These are phyloP conservation scores for Ogataea hybrid DNA, from an alignment of 1,139 yeast genomes.

Conservation along the genomic window DNA sequence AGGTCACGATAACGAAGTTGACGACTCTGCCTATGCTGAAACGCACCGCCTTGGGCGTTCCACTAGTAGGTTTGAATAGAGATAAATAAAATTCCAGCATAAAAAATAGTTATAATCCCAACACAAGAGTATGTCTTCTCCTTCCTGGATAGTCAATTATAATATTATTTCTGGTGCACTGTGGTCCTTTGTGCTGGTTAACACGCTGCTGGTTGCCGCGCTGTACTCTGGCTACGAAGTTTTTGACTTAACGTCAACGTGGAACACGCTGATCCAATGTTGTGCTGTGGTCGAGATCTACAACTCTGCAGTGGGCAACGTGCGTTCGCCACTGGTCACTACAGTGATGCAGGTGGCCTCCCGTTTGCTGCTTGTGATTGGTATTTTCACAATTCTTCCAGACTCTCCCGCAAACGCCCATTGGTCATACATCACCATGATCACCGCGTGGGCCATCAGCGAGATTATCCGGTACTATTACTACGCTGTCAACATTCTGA, in stretches of 20 bases:
- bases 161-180: slow-evolving; percentile 64
- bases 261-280: slow-evolving; percentile 74
- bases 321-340: slow-evolving; percentile 80
- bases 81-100: not conserved
- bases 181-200: slow-evolving; percentile 61
- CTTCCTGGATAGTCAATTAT: slow-evolving; percentile 40
- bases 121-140: slow-evolving; percentile 3
- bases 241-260: slow-evolving; percentile 56
- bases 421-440: slow-evolving; percentile 63
- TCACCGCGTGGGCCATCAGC: slow-evolving; percentile 86
- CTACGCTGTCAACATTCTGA: slow-evolving; percentile 67
- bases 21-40: slow-evolving; percentile 10
- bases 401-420: slow-evolving; percentile 56
- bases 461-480: slow-evolving; percentile 87
- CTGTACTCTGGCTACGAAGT: slow-evolving; percentile 55
- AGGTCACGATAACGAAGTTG: slow-evolving; percentile 9
- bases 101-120: not conserved
- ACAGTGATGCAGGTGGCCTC: slow-evolving; percentile 86
- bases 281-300: slow-evolving; percentile 78
- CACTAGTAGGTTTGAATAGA: slow-evolving; percentile 12
- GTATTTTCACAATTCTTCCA: slow-evolving; percentile 75
- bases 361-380: slow-evolving; percentile 78
- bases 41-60: slow-evolving; percentile 16
- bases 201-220: slow-evolving; percentile 40
- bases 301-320: slow-evolving; percentile 76